A percentile compares a stretch with the other conserved stretches of the same genome.
These are phyloP conservation scores for Chrysoporthe puriensis DNA, from an alignment of 2,329 filamentous ascomycete genomes.

Conservation along the genomic window DNA sequence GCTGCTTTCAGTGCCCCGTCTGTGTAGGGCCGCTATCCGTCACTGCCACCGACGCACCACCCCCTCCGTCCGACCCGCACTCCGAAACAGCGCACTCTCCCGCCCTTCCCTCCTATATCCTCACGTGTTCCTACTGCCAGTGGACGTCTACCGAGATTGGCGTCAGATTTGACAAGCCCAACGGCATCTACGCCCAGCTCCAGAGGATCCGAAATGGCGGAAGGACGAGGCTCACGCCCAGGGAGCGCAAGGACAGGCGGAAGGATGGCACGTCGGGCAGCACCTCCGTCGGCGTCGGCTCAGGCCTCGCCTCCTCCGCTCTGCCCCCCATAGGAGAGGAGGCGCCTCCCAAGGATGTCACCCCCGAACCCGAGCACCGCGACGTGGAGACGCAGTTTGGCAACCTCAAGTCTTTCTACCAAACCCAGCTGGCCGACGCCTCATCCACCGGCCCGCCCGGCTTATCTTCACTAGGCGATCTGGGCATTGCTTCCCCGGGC, in stretches of 20 bases:
- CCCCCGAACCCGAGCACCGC: constrained; percentile 48
- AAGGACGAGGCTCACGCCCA: constrained; percentile 51
- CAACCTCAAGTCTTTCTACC: constrained; percentile 79
- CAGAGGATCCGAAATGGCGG: constrained; percentile 70
- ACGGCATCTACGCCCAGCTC: constrained; percentile 82
- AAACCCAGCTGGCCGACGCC: constrained; percentile 71
- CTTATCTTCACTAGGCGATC: constrained; percentile 48
- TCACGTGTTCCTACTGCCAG: constrained; percentile 88
- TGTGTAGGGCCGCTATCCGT: constrained; percentile 82
- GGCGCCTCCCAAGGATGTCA: constrained; percentile 31
- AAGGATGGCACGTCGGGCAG: constrained; percentile 47
- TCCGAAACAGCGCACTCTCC: constrained; percentile 46
- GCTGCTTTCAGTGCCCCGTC: constrained; percentile 92
- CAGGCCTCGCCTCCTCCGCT: constrained; percentile 22
- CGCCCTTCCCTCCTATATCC: constrained; percentile 66
- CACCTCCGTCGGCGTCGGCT: constrained; percentile 33
- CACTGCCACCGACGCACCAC: constrained; percentile 66
- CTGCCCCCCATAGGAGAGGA: constrained; percentile 31
- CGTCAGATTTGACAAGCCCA: constrained; percentile 86
- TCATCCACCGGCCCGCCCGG: constrained; percentile 53
- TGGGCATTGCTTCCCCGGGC: constrained; percentile 75
- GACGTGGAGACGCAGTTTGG: constrained; percentile 73
- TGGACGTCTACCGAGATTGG: constrained; percentile 92
- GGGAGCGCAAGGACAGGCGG: constrained; percentile 55
- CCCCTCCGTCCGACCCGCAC: constrained; percentile 47